These are phyloP conservation scores for Xanthoconium separans DNA, from an alignment of 1,284 basidiomycete genomes.

Conservation along the genomic window DNA sequence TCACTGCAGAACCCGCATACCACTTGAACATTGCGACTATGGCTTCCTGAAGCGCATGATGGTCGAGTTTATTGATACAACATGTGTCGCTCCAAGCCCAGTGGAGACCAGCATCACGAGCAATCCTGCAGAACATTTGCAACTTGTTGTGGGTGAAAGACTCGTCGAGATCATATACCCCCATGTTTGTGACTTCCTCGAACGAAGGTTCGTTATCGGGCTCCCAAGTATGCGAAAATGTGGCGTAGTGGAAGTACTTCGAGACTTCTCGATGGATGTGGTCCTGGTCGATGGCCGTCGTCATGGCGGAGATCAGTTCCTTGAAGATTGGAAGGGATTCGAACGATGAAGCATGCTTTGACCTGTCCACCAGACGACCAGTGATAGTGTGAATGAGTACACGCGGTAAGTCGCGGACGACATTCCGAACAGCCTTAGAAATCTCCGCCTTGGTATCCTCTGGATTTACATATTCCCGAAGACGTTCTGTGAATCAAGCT, in stretches of 20 bases:
- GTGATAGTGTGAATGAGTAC: neutral
- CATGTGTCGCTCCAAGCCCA: constrained; percentile 12
- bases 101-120: neutral
- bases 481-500: neutral
- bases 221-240: constrained; percentile 2
- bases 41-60: constrained; percentile 9
- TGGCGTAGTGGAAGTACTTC: neutral
- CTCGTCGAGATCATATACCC: neutral
- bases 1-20: constrained; percentile 5
- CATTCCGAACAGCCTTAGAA: neutral
- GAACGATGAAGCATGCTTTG: neutral
- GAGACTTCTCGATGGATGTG: neutral
- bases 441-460: neutral
- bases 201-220: neutral
- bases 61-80: constrained; percentile 7
- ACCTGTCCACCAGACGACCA: neutral
- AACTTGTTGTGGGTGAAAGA: constrained; percentile 8
- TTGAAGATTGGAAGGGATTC: neutral
- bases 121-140: constrained; percentile 7
- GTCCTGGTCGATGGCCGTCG: neutral
- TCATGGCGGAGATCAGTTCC: neutral
- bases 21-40: constrained; percentile 13
- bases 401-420: neutral
- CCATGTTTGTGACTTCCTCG: neutral
- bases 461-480: neutral